Base-by-base conservation (phyloP, 306 rosid genomes). In the Cucumis cinereus region DNA sequence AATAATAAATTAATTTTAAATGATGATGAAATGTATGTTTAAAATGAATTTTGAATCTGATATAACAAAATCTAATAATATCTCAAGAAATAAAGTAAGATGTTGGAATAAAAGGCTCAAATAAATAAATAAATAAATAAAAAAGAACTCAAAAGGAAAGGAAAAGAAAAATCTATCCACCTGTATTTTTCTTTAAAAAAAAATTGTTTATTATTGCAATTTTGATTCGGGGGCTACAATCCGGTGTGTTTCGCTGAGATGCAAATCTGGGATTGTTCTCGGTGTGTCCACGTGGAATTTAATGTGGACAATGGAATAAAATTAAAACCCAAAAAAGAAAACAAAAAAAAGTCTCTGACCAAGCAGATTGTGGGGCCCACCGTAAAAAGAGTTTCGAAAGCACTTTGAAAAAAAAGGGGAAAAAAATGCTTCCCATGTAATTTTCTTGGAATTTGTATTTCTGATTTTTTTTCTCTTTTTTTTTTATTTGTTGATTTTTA, bases 91-190 rank as follows among this genome's bases (percentile, higher is more conserved):
- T 1, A 43, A 43, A 11, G 14, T 43, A 0, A 43, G 49, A 10
- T 43, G 15, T 43, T 43, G 49, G 41, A 38, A 38, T 38, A 38
- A 38, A 38, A 6, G 41, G 9, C 41, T 6, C 0, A 38, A 40
- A 40, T 40, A 40, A 40, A 36, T 36, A 36, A 6, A 36, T 6
- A 36, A 35, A 36, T 6, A 36, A 40, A 40, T 7, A 38, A 38
- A 38, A 40, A 1, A 1, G 55, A 50, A 50, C 55, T 16, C 0
- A 49, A 49, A 15, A 49, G 19, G 55, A 52, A 50, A 52, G 0
- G 9, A 53, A 54, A 54, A n/a, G 13, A 8, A 58, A 58, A 58
- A 24, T 56, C 76, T 83, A 78, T 83, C 87, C 83, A 81, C 76
- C 80, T 80, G 85, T 78, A 84, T 70, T 38, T 33, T 63, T n/a